phyloP scores from a whole-genome alignment of 2,329 filamentous ascomycete species.

The Ceratocystis smalleyi region DNA sequence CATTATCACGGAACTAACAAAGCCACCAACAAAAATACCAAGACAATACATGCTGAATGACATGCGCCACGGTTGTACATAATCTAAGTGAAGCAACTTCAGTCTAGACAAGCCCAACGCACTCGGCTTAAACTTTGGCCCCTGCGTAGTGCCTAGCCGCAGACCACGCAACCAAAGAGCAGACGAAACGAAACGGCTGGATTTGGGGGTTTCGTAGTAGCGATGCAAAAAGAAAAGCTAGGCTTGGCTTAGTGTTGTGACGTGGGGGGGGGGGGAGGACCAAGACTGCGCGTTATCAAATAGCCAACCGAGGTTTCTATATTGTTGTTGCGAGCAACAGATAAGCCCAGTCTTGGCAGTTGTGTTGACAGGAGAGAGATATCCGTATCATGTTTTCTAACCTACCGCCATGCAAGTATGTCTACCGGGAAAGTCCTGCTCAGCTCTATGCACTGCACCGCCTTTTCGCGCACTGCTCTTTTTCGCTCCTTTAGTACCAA shows the following conservation, averaged over 20 bases:
- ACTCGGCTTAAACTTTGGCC: neutral
- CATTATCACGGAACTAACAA: neutral
- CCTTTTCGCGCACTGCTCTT: neutral
- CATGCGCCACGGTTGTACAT: neutral
- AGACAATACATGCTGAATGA: neutral
- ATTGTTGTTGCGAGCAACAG: constrained; percentile 59
- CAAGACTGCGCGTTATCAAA: constrained; percentile 41
- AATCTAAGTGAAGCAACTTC: neutral
- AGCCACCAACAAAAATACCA: neutral
- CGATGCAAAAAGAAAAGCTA: neutral
- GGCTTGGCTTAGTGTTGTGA: too few species aligned
- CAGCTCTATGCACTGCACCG: neutral
- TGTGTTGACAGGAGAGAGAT: neutral
- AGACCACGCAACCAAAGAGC: neutral
- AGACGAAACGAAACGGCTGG: neutral
- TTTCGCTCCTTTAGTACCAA: constrained; percentile 54
- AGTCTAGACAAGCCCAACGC: neutral
- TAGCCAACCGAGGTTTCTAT: constrained; percentile 84
- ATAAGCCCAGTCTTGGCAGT: constrained; percentile 33
- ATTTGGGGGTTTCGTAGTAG: neutral
- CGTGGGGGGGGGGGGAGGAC: neutral
- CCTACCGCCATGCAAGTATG: neutral
- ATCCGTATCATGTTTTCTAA: neutral
- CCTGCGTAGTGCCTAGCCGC: neutral
- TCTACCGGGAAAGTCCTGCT: neutral